Base-by-base conservation (phyloP, 495 filamentous ascomycete genomes). In the Aspergillus incahuasiensis region DNA sequence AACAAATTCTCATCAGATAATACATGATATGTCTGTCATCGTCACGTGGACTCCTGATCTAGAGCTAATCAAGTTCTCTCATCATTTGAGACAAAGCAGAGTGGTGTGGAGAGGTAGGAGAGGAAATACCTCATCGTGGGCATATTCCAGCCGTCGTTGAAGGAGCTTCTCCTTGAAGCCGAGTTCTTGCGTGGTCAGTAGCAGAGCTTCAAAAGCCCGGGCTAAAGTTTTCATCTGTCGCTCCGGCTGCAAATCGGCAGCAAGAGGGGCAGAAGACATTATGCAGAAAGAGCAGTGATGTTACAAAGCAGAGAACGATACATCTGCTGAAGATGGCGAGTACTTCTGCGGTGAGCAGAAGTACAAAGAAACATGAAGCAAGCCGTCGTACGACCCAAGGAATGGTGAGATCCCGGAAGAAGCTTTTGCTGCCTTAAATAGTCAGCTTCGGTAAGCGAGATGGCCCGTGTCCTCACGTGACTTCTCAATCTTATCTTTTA, bases 21-120 rank as follows among this genome's bases (percentile, higher is more conserved):
- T 80, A 78, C 70, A 78, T 74, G 71, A 63, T 66, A 66, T 68
- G 63, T 79, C 76, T 60, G 75, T 81, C 79, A 79, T 55, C 63
- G 70, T 67, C 72, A 71, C 73, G 66, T 52, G 56, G 71, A 68
- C 76, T 80, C 69, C 71, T 78, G 78, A 81, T 81, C 79, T 81
- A 81, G 79, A 81, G 79, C 79, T 81, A 77, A 79, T 75, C 58
- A 68, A 63, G 58, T 69, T 76, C 69, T 76, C 65, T 79, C 79
- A 54, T 81, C 78, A 79, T 72, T 59, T 67, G 67, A 74, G 71
- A 75, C 64, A 63, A n/a, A 32, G 25, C 7, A 52, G 24, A 3
- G 53, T 49, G 52, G 34, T 48, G 55, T 5, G 48, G 60, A 48
- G 43, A 42, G 3, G 34, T 11, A 48, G 25, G 48, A 41, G 40